Base-by-base conservation (phyloP, 1,139 yeast genomes). In the Lodderomyces margitis region DNA sequence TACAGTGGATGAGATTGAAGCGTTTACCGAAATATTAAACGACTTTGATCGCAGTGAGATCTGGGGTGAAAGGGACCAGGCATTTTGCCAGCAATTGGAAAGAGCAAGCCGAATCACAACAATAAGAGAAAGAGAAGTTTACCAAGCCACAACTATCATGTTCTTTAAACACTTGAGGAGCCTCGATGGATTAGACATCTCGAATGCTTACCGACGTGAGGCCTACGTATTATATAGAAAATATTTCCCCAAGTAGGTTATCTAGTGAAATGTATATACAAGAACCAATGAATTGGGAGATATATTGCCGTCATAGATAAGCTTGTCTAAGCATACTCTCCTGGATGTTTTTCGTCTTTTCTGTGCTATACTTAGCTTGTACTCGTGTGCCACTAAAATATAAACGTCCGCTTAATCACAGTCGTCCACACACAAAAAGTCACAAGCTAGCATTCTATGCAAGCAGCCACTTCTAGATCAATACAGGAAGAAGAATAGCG, bases 1-100 rank as follows among this genome's bases (percentile, higher is more conserved):
- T 39, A 64, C 67, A 2, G 51, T 65, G 28, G 79, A 75, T 45
- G 79, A 73, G 49, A 70, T 73, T 21, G 75, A 72, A 47, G 68
- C 64, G 39, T 73, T 74, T 46, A 61, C 66, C 4, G 66, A 66
- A 9, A 70, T 67, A 44, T 74, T 71, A 48, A 64, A 66, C 36
- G 59, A 74, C 1, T 55, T 74, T 30, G 57, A 57, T 38, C 62
- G 59, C 40, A 52, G 55, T 27, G 74, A 67, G 19, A 35, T 24
- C 14, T 73, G 77, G 74, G 54, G 58, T 10, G 63, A 59, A 25
- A 55, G 77, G 51, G 73, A 69, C 46, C 47, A 54, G 9, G 49
- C 47, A 30, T 65, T 62, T 44, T 50, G 64, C 9, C 48, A 48
- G 11, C 24, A 38, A 21, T 34, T 37, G 27, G 21, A 21, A 30